A percentile compares a stretch with the other conserved stretches of the same genome.
phyloP scores from a whole-genome alignment of 2,329 filamentous ascomycete genomes.

The Tolypocladium nubicola region DNA sequence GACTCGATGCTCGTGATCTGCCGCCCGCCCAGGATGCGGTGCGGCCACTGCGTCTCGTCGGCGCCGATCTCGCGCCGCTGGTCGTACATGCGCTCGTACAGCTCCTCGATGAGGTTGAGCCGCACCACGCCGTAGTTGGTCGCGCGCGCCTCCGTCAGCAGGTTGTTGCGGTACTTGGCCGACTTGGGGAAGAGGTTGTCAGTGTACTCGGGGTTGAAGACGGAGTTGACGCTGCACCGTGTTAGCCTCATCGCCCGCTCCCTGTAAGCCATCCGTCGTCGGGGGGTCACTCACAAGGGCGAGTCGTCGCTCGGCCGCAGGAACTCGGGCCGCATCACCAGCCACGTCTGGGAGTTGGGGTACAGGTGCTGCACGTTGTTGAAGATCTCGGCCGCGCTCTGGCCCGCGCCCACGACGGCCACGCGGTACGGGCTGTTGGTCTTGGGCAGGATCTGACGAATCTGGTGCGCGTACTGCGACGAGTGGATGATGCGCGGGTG shows the following conservation, averaged over 20 bases:
- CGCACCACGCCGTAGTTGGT: slow-evolving; percentile 96
- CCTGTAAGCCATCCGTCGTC: neutral
- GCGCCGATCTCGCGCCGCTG: slow-evolving; percentile 62
- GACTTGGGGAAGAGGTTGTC: slow-evolving; percentile 64
- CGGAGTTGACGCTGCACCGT: slow-evolving; percentile 68
- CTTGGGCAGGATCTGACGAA: slow-evolving; percentile 48
- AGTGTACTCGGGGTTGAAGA: slow-evolving; percentile 84
- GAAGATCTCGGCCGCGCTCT: slow-evolving; percentile 93
- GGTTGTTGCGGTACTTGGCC: slow-evolving; percentile 46
- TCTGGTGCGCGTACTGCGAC: slow-evolving; percentile 65
- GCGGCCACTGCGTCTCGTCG: slow-evolving; percentile 67
- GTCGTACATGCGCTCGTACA: slow-evolving; percentile 82
- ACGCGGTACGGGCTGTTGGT: slow-evolving; percentile 54
- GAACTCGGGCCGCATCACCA: slow-evolving; percentile 76
- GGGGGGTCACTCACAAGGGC: slow-evolving; percentile 60
- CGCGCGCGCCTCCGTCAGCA: slow-evolving; percentile 59
- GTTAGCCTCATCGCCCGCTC: too few species aligned
- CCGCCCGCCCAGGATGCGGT: slow-evolving; percentile 64
- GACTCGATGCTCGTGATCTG: slow-evolving; percentile 53
- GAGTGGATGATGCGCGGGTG: slow-evolving; percentile 76
- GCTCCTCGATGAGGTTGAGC: slow-evolving; percentile 76
- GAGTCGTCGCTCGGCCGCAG: slow-evolving; percentile 89
- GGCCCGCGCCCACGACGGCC: slow-evolving; percentile 78
- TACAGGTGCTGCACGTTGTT: slow-evolving; percentile 76
- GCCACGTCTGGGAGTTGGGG: slow-evolving; percentile 64